These are phyloP conservation scores for Tripterygium wilfordii DNA, from an alignment of 177 flowering plant genomes.

Conservation along the genomic window DNA sequence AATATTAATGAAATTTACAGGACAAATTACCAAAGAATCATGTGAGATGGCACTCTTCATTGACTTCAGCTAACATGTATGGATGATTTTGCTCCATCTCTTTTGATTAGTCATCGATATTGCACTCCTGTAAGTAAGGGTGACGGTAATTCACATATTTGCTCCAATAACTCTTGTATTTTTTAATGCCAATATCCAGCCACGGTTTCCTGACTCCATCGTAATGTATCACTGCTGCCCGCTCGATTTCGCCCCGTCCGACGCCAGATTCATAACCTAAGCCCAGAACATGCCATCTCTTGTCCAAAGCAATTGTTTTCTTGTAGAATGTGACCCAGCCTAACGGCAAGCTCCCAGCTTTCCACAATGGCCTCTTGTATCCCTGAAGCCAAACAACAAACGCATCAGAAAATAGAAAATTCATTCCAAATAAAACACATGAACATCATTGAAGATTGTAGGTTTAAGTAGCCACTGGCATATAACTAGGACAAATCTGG, in stretches of 20 bases:
- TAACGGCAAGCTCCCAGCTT: conserved; percentile 72
- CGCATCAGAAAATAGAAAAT: no score
- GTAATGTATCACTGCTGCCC: conserved; percentile 81
- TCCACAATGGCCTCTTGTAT: conserved; percentile 46
- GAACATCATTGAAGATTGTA: no score
- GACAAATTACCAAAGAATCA: conserved; percentile 19
- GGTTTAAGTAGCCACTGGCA: no score
- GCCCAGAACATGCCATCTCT: conserved; percentile 75
- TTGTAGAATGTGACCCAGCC: conserved; percentile 82
- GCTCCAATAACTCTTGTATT: conserved; percentile 76
- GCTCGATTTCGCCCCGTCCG: conserved; percentile 35
- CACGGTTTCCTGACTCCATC: conserved; percentile 92
- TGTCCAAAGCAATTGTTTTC: conserved; percentile 51
- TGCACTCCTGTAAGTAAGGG: conserved; percentile 82
- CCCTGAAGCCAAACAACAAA: conserved; percentile 46
- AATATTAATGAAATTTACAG: conserved; percentile 22
- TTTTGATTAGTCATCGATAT: conserved; percentile 49
- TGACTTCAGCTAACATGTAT: no score
- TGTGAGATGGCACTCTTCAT: conserved; percentile 1
- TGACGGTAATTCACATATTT: conserved; percentile 48
- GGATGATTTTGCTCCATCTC: no score
- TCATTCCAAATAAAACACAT: no score
- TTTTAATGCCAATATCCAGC: conserved; percentile 71
- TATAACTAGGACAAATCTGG: no score
- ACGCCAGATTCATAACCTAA: conserved; percentile 63